Percentiles rank a stretch among this genome's conserved stretches.
These are phyloP conservation scores for Flaveria robusta DNA, from an alignment of 129 eudicot genomes.

Conservation along the genomic window DNA sequence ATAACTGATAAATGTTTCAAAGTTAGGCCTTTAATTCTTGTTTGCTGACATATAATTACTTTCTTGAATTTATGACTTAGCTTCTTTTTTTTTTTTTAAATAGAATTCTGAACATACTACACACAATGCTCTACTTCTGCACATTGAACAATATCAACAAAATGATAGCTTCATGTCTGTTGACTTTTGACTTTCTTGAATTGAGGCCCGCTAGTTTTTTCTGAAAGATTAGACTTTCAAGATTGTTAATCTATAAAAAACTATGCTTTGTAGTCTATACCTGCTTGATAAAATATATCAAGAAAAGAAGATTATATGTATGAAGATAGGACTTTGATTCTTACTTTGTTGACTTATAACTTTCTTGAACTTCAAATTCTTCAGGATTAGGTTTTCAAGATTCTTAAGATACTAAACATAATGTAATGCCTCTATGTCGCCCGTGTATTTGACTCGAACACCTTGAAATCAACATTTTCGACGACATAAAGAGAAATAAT, in stretches of 20 bases:
- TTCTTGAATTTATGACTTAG: constrained; percentile 7
- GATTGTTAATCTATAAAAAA: constrained; percentile 11
- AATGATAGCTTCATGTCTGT: constrained; percentile 26
- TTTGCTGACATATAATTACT: constrained; percentile 1
- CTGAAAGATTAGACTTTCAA: constrained; percentile 27
- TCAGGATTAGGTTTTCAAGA: constrained; percentile 22
- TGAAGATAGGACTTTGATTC: constrained; percentile 24
- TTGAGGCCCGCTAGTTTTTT: constrained; percentile 14
- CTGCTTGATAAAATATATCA: constrained; percentile 24
- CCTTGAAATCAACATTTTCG: constrained; percentile 9
- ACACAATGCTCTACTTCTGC: neutral
- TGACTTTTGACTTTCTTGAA: constrained; percentile 27
- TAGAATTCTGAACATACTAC: neutral
- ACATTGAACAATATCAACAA: constrained; percentile 3
- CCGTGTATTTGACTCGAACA: neutral
- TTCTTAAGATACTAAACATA: constrained; percentile 16
- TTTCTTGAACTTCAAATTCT: constrained; percentile 16
- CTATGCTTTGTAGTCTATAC: constrained; percentile 5
- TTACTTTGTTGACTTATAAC: constrained; percentile 27
- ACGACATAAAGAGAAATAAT: neutral
- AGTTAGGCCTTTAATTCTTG: constrained; percentile 7
- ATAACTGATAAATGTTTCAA: constrained; percentile 9
- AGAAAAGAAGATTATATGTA: constrained; percentile 5
- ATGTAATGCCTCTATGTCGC: constrained; percentile 15
- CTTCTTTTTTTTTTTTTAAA: neutral